Percentiles rank a stretch among this genome's conserved stretches.
Conservation (phyloP, 805 yeast genomes). For the Kregervanrija fluxuum region DNA sequence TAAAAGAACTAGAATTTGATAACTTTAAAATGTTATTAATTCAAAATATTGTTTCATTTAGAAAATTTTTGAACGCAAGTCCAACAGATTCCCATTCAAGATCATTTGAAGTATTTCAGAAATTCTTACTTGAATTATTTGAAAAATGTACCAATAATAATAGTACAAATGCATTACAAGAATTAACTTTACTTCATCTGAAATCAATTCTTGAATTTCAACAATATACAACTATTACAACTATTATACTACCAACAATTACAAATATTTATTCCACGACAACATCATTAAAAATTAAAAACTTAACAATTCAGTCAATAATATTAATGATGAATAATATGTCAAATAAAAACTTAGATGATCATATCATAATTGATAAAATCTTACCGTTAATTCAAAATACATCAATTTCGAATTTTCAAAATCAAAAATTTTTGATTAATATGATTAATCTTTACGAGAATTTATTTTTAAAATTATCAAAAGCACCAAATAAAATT, state of each 20-base stretch:
- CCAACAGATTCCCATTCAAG: conserved; percentile 17
- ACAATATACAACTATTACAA: conserved; percentile 53
- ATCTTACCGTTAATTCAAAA: conserved; percentile 64
- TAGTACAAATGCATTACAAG: conserved; percentile 24
- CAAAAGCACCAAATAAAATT: conserved; percentile 13
- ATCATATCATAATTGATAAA: conserved; percentile 64
- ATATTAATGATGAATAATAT: conserved; percentile 38
- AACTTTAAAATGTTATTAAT: conserved; percentile 26
- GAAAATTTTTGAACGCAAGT: conserved; percentile 23
- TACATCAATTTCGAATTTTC: conserved; percentile 27
- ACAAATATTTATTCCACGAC: conserved; percentile 76
- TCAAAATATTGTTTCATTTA: conserved; percentile 21
- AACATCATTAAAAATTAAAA: conserved; percentile 71
- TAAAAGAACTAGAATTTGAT: conserved; percentile 21
- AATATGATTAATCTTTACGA: conserved; percentile 26
- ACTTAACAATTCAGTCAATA: conserved; percentile 57
- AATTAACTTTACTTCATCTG: conserved; percentile 24
- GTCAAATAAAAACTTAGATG: conserved; percentile 54
- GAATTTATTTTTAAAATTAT: conserved; percentile 21
- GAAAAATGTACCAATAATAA: conserved; percentile 20
- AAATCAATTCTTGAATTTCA: conserved; percentile 26
- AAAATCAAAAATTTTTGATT: conserved; percentile 18
- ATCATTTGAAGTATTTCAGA: conserved; percentile 20
- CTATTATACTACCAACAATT: conserved; percentile 65
- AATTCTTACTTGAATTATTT: conserved; percentile 26